These are phyloP conservation scores for Phytopythium kandeliae DNA, from an alignment of 352 stramenopile genomes.

Conservation along the genomic window DNA sequence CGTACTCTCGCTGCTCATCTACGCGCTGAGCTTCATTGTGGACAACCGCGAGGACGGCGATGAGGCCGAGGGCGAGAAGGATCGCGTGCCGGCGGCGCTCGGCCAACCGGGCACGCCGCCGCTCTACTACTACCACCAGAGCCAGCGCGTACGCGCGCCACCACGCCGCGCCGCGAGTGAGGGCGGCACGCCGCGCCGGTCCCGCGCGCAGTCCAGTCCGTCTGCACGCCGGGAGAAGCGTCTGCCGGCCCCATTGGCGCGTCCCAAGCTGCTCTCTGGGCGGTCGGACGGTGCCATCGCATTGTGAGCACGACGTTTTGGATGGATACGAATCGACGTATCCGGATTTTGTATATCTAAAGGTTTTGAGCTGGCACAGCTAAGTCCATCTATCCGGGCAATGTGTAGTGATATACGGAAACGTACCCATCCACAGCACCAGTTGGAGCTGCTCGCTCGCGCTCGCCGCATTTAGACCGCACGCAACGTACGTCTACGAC, in stretches of 20 bases:
- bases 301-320: background rate
- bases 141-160: slow-evolving; percentile 18
- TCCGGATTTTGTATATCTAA: background rate
- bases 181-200: slow-evolving; percentile 10
- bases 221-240: slow-evolving; percentile 1
- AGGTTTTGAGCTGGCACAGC: no score
- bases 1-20: slow-evolving; percentile 49
- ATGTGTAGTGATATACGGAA: background rate
- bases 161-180: slow-evolving; percentile 11
- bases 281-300: slow-evolving; percentile 5
- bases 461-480: background rate
- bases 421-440: background rate
- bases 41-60: slow-evolving; percentile 35
- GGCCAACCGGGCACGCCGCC: slow-evolving; percentile 2
- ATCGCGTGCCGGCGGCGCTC: slow-evolving; percentile 13
- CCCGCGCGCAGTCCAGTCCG: slow-evolving; percentile 4
- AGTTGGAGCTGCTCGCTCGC: background rate
- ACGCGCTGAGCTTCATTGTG: slow-evolving; percentile 48
- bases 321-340: background rate
- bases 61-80: slow-evolving; percentile 20
- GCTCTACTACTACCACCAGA: slow-evolving; percentile 15
- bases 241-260: background rate
- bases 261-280: slow-evolving; percentile 2
- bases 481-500: no score
- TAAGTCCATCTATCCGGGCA: background rate